Conservation (phyloP, 2,329 filamentous ascomycete genomes). For the Trichoderma oligosporum region DNA sequence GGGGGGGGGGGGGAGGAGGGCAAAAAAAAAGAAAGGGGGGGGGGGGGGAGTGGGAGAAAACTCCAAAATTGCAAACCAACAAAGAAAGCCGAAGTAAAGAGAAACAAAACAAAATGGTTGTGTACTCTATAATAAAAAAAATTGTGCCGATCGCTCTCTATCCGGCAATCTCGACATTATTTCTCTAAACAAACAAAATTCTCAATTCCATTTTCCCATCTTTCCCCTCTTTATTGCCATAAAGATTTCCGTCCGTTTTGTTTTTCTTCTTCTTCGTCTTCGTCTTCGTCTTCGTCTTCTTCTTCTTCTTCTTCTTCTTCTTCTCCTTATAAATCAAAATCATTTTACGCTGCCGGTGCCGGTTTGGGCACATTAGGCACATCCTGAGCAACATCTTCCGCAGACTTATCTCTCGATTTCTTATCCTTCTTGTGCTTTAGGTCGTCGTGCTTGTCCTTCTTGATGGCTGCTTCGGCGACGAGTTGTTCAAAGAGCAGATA, state of each 20-base stretch:
- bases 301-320: not conserved
- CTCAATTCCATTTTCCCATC: not conserved
- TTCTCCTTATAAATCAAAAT: no score
- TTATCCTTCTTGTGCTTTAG: conserved; percentile 56
- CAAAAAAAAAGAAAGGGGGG: not conserved
- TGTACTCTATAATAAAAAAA: conserved; percentile 17
- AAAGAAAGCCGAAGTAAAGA: not conserved
- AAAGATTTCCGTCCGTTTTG: not conserved
- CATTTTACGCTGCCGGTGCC: not conserved
- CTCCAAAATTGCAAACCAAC: not conserved
- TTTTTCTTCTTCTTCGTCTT: not conserved
- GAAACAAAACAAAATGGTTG: conserved; percentile 14
- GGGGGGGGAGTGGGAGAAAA: not conserved
- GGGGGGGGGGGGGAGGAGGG: no score
- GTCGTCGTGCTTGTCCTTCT: conserved; percentile 85
- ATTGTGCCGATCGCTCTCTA: conserved; percentile 17
- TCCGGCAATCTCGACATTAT: conserved; percentile 17
- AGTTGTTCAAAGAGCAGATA: conserved; percentile 99
- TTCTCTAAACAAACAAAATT: conserved; percentile 15
- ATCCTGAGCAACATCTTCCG: conserved; percentile 28
- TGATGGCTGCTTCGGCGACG: conserved; percentile 91
- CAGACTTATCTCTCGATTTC: conserved; percentile 34
- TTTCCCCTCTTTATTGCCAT: not conserved
- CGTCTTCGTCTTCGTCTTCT: no score
- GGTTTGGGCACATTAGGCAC: conserved; percentile 27